Percentiles rank a stretch among this genome's conserved stretches.
Conservation (phyloP, 2,329 filamentous ascomycete species). For the Lizonia empirigonia region DNA sequence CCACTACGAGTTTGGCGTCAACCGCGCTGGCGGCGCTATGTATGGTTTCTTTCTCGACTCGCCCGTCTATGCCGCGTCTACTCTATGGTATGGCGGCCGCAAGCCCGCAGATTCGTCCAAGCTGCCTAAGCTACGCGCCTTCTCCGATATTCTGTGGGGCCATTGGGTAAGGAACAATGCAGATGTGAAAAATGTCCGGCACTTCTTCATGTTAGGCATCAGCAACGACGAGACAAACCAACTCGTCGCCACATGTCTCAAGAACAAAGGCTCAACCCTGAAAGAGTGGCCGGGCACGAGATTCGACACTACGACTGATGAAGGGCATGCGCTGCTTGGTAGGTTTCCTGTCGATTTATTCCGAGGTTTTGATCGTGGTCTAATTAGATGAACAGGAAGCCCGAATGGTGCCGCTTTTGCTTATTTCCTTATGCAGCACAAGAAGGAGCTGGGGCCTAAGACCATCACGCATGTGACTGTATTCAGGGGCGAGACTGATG, state of each 20-base stretch:
- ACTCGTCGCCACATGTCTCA: slow-evolving; percentile 23
- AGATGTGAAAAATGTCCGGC: slow-evolving; percentile 18
- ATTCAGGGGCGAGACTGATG: slow-evolving; percentile 18
- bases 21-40: slow-evolving; percentile 19
- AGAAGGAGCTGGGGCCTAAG: slow-evolving; percentile 25
- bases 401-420: slow-evolving; percentile 30
- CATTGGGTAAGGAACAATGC: slow-evolving; percentile 23
- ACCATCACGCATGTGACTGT: slow-evolving; percentile 22
- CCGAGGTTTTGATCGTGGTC: background rate
- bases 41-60: slow-evolving; percentile 22
- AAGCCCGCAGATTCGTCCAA: slow-evolving; percentile 1
- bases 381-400: slow-evolving; percentile 10
- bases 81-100: slow-evolving; percentile 12
- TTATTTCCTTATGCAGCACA: slow-evolving; percentile 31
- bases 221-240: slow-evolving; percentile 25
- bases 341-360: background rate
- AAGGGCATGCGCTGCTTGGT: slow-evolving; percentile 26
- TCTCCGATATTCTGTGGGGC: slow-evolving; percentile 31
- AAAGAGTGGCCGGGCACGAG: slow-evolving; percentile 24
- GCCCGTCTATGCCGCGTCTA: slow-evolving; percentile 12
- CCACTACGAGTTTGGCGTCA: slow-evolving; percentile 23
- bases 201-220: slow-evolving; percentile 28
- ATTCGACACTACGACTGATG: slow-evolving; percentile 20
- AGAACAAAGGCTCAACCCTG: slow-evolving; percentile 5
- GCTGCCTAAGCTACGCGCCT: slow-evolving; percentile 20